Evolutionary conservation across 257 asterid genomes (phyloP).

Genomic region (Jacaranda mimosifolia): DNA sequence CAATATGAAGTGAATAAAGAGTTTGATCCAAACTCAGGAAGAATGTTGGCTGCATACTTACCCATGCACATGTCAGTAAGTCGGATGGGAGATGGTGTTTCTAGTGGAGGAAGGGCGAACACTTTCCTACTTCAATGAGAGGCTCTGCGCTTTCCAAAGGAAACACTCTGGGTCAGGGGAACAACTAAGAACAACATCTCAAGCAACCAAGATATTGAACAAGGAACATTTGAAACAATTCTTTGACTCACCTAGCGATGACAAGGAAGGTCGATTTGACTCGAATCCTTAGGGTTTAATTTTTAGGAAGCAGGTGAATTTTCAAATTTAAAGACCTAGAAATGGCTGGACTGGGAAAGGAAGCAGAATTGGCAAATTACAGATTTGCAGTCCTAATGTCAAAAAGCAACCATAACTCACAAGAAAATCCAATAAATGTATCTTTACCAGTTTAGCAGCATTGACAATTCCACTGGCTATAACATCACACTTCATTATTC

Average conservation of each 20-base stretch:
- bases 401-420: not conserved
- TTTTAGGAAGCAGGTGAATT: not conserved
- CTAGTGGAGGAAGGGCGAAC: not conserved
- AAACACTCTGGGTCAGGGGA: not conserved
- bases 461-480: constrained; percentile 98
- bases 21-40: not conserved
- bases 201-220: not conserved
- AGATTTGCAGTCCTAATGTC: not conserved
- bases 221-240: constrained; percentile 17
- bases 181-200: constrained; percentile 7
- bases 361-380: not conserved
- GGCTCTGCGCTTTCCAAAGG: not conserved
- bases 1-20: not conserved
- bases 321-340: not conserved
- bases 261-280: constrained; percentile 23
- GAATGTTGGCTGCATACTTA: not conserved
- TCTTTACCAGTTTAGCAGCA: constrained; percentile 88
- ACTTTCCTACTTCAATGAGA: no score
- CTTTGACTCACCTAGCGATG: not conserved
- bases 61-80: not conserved
- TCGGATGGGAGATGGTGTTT: not conserved
- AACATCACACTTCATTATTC: constrained; percentile 98
- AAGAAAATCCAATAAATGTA: not conserved
- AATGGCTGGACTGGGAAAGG: not conserved
- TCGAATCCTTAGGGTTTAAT: constrained; percentile 1